Base-by-base conservation (phyloP, 768 basidiomycete genomes). In the Suillus placidus region DNA sequence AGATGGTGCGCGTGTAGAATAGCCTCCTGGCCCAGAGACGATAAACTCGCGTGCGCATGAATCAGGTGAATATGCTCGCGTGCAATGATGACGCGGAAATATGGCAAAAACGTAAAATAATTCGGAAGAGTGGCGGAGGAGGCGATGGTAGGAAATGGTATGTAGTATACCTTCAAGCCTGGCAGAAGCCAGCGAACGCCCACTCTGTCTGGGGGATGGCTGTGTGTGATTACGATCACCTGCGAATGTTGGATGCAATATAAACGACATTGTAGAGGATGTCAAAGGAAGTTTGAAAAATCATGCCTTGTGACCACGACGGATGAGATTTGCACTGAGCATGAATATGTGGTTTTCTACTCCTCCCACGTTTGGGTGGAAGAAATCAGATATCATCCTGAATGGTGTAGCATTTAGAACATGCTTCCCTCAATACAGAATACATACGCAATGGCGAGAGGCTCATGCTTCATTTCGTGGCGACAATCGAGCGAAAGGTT, bases 341-440 rank as follows among this genome's bases (percentile, higher is more conserved):
- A 93, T 93, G 78, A 94, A 98, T 43, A 98, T 96, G 76, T 97
- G 95, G 66, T 89, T 96, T 79, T 99, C 97, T 38, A 99, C 97
- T 9, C 97, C 97, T 4, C 97, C 97, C 3, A 96, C 90, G 65
- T 87, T 84, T 1, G 97, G 97, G 73, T 93, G 88, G 80, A 98
- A 99, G 82, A 99, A 99, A 80, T 99, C 97, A 49, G 90, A 92
- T 65, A 99, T 88, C 93, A 99, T 95, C 54, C 95, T 60, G 57
- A 32, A 20, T 97, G 68, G 2, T 3, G 0, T 23, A n/a, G 34
- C 13, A 23, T 61, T 35, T 8, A 62, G 70, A 45, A 68, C 40
- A 18, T 2, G 7, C 20, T 49, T 16, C n/a, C 43, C 35, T 7
- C 30, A 7, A 9, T 3, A 26, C 35, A 4, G 13, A 20, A 45